A percentile compares a stretch with the other conserved stretches of the same genome.
Conservation (phyloP, 2,329 filamentous ascomycete genomes). For the Aureobasidium musti region DNA sequence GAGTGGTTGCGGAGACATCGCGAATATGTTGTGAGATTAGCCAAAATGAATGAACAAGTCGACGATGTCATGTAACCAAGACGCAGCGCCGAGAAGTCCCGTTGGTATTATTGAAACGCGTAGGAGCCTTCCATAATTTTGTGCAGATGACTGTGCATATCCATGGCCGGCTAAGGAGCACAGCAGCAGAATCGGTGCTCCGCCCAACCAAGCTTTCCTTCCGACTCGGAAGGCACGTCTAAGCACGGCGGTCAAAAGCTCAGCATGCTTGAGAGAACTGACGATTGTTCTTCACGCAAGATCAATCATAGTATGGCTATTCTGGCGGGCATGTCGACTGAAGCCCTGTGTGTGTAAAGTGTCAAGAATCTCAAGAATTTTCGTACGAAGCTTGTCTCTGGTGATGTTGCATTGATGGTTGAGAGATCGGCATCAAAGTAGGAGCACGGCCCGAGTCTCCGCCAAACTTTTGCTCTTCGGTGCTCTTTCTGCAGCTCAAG, state of each 20-base stretch:
- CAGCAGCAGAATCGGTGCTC: neutral
- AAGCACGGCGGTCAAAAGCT: neutral
- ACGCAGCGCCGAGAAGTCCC: constrained; percentile 13
- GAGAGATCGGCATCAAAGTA: constrained; percentile 8
- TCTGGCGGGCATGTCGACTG: neutral
- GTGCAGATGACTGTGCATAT: neutral
- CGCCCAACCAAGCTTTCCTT: neutral
- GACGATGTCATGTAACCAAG: constrained; percentile 4
- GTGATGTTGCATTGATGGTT: neutral
- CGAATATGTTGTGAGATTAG: neutral
- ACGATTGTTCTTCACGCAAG: neutral
- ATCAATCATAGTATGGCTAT: neutral
- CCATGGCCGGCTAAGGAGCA: neutral
- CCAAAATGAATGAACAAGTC: neutral
- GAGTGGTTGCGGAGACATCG: constrained; percentile 42
- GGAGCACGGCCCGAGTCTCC: constrained; percentile 1
- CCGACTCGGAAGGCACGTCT: neutral
- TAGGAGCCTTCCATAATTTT: neutral
- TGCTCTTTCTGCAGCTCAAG: neutral
- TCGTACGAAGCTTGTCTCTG: neutral
- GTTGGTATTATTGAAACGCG: neutral
- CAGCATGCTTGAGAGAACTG: neutral
- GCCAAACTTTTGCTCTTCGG: neutral
- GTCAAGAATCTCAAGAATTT: neutral
- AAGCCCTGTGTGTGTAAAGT: neutral